Conservation (phyloP, 257 asterid genomes). For the Dorcoceras hygrometricum region DNA sequence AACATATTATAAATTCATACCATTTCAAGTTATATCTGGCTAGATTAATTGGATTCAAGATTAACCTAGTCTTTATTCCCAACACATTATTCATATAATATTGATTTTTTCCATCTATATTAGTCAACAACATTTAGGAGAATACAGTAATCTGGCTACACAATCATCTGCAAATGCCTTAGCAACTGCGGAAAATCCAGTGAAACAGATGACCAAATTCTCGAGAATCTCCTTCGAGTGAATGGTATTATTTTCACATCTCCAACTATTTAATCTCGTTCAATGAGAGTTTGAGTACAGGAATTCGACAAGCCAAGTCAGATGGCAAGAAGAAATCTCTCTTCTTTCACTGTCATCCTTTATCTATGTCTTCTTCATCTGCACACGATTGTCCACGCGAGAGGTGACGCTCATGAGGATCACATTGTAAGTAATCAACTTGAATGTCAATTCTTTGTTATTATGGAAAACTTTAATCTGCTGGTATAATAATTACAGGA, state of each 20-base stretch:
- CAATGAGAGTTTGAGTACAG: not conserved
- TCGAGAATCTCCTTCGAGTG: too few species aligned
- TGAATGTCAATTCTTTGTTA: not conserved
- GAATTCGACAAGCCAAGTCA: not conserved
- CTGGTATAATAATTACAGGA: not conserved
- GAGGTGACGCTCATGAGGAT: not conserved
- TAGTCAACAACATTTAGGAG: too few species aligned
- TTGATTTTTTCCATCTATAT: too few species aligned
- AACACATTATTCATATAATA: too few species aligned
- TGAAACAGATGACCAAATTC: not conserved
- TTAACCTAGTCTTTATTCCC: too few species aligned
- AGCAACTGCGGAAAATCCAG: not conserved
- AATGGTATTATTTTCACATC: too few species aligned
- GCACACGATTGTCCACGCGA: not conserved
- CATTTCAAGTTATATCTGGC: too few species aligned
- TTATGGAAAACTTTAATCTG: not conserved
- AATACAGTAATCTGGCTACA: too few species aligned
- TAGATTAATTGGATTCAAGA: too few species aligned
- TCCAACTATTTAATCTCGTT: not conserved
- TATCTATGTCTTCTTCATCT: not conserved
- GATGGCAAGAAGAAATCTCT: not conserved
- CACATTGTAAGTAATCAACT: not conserved
- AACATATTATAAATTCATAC: too few species aligned
- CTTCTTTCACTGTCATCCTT: slow-evolving; percentile 8
- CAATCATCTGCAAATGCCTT: too few species aligned